phyloP scores from a whole-genome alignment of 257 asterid genomes.

The Thymus quinquecostatus region DNA sequence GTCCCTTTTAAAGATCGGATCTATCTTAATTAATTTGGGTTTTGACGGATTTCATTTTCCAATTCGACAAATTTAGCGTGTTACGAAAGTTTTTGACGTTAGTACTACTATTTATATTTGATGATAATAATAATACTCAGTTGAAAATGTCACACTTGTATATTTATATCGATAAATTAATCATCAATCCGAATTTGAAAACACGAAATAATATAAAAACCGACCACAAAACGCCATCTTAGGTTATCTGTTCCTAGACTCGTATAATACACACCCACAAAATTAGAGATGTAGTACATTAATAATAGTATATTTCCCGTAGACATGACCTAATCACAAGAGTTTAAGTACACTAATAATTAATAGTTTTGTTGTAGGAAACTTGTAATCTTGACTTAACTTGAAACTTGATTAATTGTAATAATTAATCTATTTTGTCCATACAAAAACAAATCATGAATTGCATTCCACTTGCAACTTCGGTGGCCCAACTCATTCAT shows the following conservation, averaged over 20 bases:
- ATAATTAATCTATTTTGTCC: conserved; percentile 15
- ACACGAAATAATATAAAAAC: conserved; percentile 25
- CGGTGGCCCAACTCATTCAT: conserved; percentile 38
- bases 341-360: conserved; percentile 20
- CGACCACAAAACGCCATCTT: conserved; percentile 42
- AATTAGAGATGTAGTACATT: not conserved
- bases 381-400: conserved; percentile 46
- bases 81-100: not conserved
- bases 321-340: conserved; percentile 30
- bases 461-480: conserved; percentile 40
- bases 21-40: not conserved
- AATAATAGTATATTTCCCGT: not conserved
- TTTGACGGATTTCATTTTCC: not conserved
- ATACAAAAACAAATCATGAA: conserved; percentile 16
- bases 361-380: conserved; percentile 27
- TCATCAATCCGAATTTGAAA: not conserved
- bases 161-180: conserved; percentile 4
- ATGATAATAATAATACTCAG: too few species aligned
- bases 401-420: conserved; percentile 22
- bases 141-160: too few species aligned
- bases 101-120: too few species aligned
- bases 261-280: not conserved
- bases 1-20: not conserved
- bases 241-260: conserved; percentile 42
- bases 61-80: not conserved